A percentile compares a stretch with the other conserved stretches of the same genome.
Conservation (phyloP, 2,329 filamentous ascomycete genomes). For the Leptodontidium sp. region DNA sequence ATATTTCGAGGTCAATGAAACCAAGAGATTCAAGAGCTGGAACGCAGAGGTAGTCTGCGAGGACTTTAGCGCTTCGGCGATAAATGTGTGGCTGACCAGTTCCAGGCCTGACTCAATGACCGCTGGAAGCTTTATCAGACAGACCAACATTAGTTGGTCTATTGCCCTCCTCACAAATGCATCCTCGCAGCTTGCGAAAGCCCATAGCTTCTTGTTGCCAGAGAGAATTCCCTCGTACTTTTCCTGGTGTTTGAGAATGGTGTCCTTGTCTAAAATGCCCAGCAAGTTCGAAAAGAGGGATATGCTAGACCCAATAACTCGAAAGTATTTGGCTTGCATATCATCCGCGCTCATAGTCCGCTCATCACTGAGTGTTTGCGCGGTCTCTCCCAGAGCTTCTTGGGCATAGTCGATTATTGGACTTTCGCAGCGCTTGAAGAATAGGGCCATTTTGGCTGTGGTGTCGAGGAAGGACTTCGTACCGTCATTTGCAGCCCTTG, state of each 20-base stretch:
- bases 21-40: slow-evolving; percentile 73
- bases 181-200: slow-evolving; percentile 70
- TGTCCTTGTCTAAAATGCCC: slow-evolving; percentile 55
- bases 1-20: slow-evolving; percentile 68
- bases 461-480: slow-evolving; percentile 79
- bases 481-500: slow-evolving; percentile 79
- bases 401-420: slow-evolving; percentile 84
- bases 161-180: slow-evolving; percentile 58
- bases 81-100: slow-evolving; percentile 64
- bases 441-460: slow-evolving; percentile 77
- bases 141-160: slow-evolving; percentile 59
- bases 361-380: slow-evolving; percentile 87
- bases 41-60: slow-evolving; percentile 78
- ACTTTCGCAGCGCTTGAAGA: slow-evolving; percentile 83
- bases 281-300: slow-evolving; percentile 63
- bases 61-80: slow-evolving; percentile 76
- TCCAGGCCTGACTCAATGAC: slow-evolving; percentile 59
- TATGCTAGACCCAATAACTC: slow-evolving; percentile 69
- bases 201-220: slow-evolving; percentile 70
- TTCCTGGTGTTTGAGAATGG: slow-evolving; percentile 66
- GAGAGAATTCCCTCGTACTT: slow-evolving; percentile 73
- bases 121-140: slow-evolving; percentile 56
- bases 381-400: slow-evolving; percentile 81
- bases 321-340: slow-evolving; percentile 82
- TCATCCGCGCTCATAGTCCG: slow-evolving; percentile 85